Evolutionary conservation across 2,329 filamentous ascomycete genomes (phyloP).

Genomic region (Xylariaceae sp.): DNA sequence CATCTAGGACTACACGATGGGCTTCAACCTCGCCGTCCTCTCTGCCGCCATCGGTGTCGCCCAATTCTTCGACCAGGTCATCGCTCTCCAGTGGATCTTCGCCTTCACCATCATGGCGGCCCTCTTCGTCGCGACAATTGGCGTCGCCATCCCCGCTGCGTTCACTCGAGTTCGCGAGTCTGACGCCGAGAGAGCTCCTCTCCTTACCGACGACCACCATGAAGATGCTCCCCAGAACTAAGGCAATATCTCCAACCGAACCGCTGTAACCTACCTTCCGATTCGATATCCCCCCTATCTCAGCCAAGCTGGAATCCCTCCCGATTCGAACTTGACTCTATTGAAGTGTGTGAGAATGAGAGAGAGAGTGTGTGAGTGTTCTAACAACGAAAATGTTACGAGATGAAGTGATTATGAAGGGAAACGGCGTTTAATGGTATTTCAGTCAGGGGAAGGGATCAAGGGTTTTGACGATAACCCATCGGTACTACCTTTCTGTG

Average conservation of each 20-base stretch:
- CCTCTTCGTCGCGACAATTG: conserved; percentile 63
- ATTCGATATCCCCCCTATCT: too few species aligned
- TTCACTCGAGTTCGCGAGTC: conserved; percentile 46
- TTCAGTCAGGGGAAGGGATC: background rate
- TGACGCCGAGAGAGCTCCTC: conserved; percentile 57
- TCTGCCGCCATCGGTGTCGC: conserved; percentile 69
- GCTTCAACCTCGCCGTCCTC: conserved; percentile 70
- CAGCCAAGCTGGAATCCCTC: too few species aligned
- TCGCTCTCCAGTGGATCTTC: conserved; percentile 90
- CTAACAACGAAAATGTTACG: background rate
- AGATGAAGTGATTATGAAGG: background rate
- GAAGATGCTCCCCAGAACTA: background rate
- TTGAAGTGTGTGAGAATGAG: background rate
- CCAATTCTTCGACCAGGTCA: conserved; percentile 66
- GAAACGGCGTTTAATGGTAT: background rate
- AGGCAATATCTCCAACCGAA: too few species aligned
- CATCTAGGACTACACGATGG: conserved; percentile 63
- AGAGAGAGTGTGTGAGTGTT: background rate
- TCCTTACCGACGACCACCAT: conserved; percentile 46
- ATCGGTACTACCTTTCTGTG: too few species aligned
- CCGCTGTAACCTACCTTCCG: too few species aligned
- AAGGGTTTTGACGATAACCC: background rate
- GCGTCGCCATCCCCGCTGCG: conserved; percentile 59
- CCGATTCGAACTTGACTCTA: background rate
- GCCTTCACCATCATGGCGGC: conserved; percentile 76